Evolutionary conservation across 1,284 basidiomycete genomes (phyloP).

Genomic region (Papiliotrema flavescens): DNA sequence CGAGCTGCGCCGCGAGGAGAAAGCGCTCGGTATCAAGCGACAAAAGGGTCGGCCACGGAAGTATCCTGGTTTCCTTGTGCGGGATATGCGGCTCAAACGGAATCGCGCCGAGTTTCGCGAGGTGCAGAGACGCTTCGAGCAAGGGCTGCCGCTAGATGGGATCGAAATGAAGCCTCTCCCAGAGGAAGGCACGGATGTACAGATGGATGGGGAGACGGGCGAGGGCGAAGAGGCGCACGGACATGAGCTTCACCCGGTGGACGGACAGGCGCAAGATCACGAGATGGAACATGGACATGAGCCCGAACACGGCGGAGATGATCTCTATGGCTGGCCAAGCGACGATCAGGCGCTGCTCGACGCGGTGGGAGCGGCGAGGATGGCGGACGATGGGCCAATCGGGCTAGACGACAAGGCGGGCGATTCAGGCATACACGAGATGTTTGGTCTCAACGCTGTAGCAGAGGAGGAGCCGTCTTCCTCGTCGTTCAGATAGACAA

Average conservation of each 20-base stretch:
- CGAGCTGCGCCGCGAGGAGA: slow-evolving; percentile 28
- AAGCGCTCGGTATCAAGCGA: slow-evolving; percentile 30
- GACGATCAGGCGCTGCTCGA: slow-evolving; percentile 37
- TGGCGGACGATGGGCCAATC: slow-evolving; percentile 10
- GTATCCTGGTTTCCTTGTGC: slow-evolving; percentile 41
- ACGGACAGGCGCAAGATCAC: slow-evolving; percentile 1
- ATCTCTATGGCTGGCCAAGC: slow-evolving; percentile 26
- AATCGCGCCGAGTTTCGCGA: slow-evolving; percentile 35
- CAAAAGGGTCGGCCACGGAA: slow-evolving; percentile 40
- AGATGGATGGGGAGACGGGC: slow-evolving; percentile 1
- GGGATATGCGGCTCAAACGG: slow-evolving; percentile 45
- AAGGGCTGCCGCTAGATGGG: slow-evolving; percentile 5
- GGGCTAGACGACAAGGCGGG: slow-evolving; percentile 8
- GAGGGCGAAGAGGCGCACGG: not conserved
- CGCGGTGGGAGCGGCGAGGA: slow-evolving; percentile 20
- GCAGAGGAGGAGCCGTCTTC: not conserved
- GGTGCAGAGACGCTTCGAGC: slow-evolving; percentile 21
- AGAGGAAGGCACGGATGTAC: too few relatives aligned
- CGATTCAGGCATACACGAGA: slow-evolving; percentile 20
- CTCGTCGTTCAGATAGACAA: too few relatives aligned
- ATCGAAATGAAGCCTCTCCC: slow-evolving; percentile 9
- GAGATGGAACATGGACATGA: slow-evolving; percentile 3
- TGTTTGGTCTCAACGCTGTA: slow-evolving; percentile 20
- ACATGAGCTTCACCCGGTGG: slow-evolving; percentile 1
- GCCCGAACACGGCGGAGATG: slow-evolving; percentile 5